Evolutionary conservation across 2,329 filamentous ascomycete genomes (phyloP).

Genomic region (Zymoseptoria brevis): DNA sequence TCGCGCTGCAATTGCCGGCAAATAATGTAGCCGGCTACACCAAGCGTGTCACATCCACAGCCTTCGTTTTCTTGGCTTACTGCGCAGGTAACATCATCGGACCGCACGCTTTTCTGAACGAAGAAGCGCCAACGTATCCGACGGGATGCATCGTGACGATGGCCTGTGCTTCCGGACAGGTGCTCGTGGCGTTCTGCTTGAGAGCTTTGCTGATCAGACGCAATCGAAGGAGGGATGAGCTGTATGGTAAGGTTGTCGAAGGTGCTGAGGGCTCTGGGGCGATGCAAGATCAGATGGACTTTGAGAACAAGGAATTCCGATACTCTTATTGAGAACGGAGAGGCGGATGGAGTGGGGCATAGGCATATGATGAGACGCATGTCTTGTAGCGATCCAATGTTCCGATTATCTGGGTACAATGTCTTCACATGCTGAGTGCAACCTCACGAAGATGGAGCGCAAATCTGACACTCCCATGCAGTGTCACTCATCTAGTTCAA

Average conservation of each 20-base stretch:
- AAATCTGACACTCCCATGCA: background rate
- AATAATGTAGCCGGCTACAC: conserved; percentile 44
- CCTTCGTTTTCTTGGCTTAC: conserved; percentile 39
- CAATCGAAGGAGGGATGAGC: conserved; percentile 34
- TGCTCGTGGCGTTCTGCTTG: conserved; percentile 32
- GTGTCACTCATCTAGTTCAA: background rate
- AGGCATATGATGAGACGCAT: too few relatives aligned
- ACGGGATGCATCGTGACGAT: conserved; percentile 48
- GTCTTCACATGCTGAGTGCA: background rate
- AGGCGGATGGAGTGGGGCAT: background rate
- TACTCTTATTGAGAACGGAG: conserved; percentile 16
- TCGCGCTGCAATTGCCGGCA: conserved; percentile 47
- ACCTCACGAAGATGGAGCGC: background rate
- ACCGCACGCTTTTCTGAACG: conserved; percentile 39
- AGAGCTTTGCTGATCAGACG: conserved; percentile 31
- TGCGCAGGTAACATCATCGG: conserved; percentile 43
- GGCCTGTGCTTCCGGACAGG: conserved; percentile 38
- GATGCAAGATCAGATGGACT: conserved; percentile 34
- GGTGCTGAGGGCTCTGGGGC: conserved; percentile 11
- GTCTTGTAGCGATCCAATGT: background rate
- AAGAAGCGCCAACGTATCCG: conserved; percentile 42
- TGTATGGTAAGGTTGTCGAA: conserved; percentile 15
- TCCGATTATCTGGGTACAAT: background rate
- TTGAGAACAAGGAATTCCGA: conserved; percentile 28
- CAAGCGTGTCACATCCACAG: conserved; percentile 40